A percentile compares a stretch with the other conserved stretches of the same genome.
Conservation (phyloP, 106 monocot species). For the Triglochin maritima region DNA sequence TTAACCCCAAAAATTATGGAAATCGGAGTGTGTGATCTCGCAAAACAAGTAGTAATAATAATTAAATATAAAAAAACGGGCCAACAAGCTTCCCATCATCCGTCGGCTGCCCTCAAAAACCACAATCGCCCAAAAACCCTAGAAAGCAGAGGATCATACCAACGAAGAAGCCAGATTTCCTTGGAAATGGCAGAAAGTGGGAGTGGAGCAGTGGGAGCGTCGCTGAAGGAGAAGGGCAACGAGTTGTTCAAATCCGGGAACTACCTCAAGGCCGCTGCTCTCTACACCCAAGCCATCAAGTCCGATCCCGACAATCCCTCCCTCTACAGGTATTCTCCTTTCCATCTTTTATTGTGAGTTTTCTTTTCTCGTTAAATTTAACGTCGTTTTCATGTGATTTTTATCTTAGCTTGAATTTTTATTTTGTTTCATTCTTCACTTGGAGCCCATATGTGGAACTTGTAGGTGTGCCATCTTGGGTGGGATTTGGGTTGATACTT, state of each 20-base stretch:
- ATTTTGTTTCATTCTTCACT: no score
- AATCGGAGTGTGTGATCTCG: no score
- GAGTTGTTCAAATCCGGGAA: conserved; percentile 25
- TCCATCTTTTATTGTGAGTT: neutral
- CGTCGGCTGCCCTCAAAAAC: no score
- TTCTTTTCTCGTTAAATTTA: neutral
- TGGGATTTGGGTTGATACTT: no score
- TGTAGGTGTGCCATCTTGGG: no score
- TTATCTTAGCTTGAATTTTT: neutral
- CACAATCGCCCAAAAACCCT: neutral
- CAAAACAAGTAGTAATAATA: no score
- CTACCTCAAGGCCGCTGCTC: conserved; percentile 25
- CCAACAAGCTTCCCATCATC: no score
- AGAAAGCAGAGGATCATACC: neutral
- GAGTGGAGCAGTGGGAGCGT: conserved; percentile 1
- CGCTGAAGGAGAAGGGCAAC: conserved; percentile 26
- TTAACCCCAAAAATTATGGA: no score
- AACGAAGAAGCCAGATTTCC: neutral
- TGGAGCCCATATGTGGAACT: no score
- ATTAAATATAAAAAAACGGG: no score
- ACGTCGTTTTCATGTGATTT: neutral
- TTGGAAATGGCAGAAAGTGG: neutral
- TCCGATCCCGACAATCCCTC: conserved; percentile 45
- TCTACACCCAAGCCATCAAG: conserved; percentile 33
- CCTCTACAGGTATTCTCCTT: conserved; percentile 37